These are phyloP conservation scores for Coemansia sp. DNA, from an alignment of 192 early-diverging fungal species.

Conservation along the genomic window DNA sequence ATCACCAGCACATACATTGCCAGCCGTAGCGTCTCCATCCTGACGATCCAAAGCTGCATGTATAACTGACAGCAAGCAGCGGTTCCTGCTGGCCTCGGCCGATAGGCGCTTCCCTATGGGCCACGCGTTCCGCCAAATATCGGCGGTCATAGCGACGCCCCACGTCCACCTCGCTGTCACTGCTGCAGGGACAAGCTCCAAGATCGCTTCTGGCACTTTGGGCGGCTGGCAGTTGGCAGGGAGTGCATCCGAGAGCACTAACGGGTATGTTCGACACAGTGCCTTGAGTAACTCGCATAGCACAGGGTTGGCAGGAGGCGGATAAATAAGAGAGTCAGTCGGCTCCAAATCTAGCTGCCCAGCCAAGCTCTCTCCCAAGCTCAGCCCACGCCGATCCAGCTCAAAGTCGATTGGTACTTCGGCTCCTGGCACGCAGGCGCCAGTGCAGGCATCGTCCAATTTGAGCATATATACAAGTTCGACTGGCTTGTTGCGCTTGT, in stretches of 20 bases:
- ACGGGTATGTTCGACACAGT: constrained; percentile 28
- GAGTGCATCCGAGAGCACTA: constrained; percentile 27
- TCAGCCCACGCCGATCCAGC: constrained; percentile 66
- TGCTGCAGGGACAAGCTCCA: constrained; percentile 19
- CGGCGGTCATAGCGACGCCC: constrained; percentile 33
- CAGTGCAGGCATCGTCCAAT: constrained; percentile 74
- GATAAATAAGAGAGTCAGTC: background rate
- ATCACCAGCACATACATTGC: background rate
- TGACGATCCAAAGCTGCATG: background rate
- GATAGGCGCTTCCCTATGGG: constrained; percentile 41
- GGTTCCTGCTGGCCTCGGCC: constrained; percentile 38
- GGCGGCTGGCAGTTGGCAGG: constrained; percentile 13
- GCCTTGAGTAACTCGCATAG: constrained; percentile 7
- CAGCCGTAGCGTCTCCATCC: background rate
- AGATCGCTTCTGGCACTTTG: constrained; percentile 10
- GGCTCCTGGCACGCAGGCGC: constrained; percentile 68
- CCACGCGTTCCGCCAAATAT: constrained; percentile 30
- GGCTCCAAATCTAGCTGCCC: background rate
- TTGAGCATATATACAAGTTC: constrained; percentile 82
- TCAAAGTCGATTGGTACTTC: constrained; percentile 82
- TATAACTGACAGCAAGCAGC: constrained; percentile 7
- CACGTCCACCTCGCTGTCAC: constrained; percentile 31
- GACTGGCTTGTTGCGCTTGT: constrained; percentile 81
- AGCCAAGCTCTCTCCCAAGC: background rate
- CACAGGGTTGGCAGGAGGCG: constrained; percentile 16